Percentiles rank a stretch among this genome's conserved stretches.
phyloP scores from a whole-genome alignment of 2,329 filamentous ascomycete genomes.

The Clathrospora elynae region DNA sequence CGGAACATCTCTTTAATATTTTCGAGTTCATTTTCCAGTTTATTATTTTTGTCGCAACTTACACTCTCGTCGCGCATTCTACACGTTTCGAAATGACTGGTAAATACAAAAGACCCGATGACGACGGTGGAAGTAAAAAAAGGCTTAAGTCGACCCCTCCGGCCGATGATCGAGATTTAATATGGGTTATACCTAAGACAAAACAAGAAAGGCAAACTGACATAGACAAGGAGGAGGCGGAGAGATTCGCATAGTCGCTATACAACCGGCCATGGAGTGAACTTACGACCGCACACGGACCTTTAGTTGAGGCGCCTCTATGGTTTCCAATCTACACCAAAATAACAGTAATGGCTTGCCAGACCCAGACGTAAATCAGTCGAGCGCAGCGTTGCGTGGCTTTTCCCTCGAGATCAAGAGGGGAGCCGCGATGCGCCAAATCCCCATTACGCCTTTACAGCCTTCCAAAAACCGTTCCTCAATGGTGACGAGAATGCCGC shows the following conservation, averaged over 20 bases:
- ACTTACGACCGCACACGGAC: conserved; percentile 1
- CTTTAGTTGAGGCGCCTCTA: conserved; percentile 9
- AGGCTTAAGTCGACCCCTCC: too few species aligned
- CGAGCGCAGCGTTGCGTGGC: conserved; percentile 6
- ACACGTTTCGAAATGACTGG: too few species aligned
- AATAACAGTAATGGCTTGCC: background rate
- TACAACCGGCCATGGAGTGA: conserved; percentile 3
- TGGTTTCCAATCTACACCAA: conserved; percentile 13
- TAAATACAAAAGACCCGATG: too few species aligned
- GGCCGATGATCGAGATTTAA: too few species aligned
- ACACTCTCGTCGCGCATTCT: too few species aligned
- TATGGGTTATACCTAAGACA: too few species aligned
- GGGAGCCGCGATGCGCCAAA: background rate
- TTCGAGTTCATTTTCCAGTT: too few species aligned
- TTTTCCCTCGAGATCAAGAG: conserved; percentile 14
- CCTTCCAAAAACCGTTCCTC: conserved; percentile 3
- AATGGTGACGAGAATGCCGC: background rate
- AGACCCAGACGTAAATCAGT: background rate
- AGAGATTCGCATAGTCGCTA: conserved; percentile 8
- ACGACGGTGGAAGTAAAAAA: too few species aligned
- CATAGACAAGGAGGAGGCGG: background rate
- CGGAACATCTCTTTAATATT: too few species aligned
- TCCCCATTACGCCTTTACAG: background rate
- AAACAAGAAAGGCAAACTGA: too few species aligned
- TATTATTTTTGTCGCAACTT: too few species aligned